phyloP scores from a whole-genome alignment of 805 yeast genomes.

The Metschnikowia similis region DNA sequence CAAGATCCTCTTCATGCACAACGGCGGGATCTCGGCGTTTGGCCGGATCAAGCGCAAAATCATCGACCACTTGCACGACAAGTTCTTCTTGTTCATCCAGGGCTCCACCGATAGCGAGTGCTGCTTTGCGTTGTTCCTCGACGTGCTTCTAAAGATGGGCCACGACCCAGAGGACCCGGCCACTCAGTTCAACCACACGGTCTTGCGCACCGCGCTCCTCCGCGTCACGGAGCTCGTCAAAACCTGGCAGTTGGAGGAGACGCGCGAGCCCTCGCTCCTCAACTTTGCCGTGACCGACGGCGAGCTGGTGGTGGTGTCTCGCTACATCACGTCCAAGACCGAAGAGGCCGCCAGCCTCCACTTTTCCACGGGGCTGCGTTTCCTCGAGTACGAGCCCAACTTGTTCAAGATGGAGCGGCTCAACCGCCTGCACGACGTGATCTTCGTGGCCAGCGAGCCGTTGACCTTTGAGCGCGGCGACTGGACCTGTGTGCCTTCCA shows the following conservation, averaged over 20 bases:
- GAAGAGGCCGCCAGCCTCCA: slow-evolving; percentile 97
- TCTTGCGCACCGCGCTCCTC: slow-evolving; percentile 63
- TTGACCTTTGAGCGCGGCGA: slow-evolving; percentile 94
- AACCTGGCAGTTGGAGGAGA: slow-evolving; percentile 69
- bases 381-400: slow-evolving; percentile 86
- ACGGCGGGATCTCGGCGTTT: slow-evolving; percentile 83
- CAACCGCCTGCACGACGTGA: slow-evolving; percentile 88
- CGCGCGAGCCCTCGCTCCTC: slow-evolving; percentile 67
- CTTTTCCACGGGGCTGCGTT: slow-evolving; percentile 89
- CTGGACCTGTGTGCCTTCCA: slow-evolving; percentile 96
- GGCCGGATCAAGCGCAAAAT: slow-evolving; percentile 66
- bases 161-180: slow-evolving; percentile 51
- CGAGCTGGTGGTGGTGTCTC: slow-evolving; percentile 71
- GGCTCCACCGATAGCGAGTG: slow-evolving; percentile 97
- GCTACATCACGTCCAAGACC: slow-evolving; percentile 82
- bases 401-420: slow-evolving; percentile 91
- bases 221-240: slow-evolving; percentile 72
- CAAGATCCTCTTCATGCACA: slow-evolving; percentile 92
- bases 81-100: slow-evolving; percentile 74
- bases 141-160: slow-evolving; percentile 72
- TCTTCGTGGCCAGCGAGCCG: slow-evolving; percentile 97
- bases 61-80: slow-evolving; percentile 70
- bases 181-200: slow-evolving; percentile 44
- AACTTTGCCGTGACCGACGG: slow-evolving; percentile 97
- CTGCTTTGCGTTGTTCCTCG: slow-evolving; percentile 83